These are phyloP conservation scores for Meira miltonrushii DNA, from an alignment of 1,284 basidiomycete genomes.

Conservation along the genomic window DNA sequence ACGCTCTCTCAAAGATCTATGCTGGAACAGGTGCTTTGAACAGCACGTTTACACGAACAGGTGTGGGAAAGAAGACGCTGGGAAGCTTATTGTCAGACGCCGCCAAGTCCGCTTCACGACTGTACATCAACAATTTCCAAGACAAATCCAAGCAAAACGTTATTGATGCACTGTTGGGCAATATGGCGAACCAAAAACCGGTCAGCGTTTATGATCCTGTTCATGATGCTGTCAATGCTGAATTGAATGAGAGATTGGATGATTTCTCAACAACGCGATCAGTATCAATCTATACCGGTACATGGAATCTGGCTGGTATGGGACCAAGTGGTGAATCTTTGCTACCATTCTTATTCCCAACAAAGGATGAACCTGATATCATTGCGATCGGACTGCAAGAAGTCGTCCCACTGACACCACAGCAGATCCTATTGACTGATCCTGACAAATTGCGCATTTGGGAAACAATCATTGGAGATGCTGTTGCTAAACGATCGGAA, in stretches of 20 bases:
- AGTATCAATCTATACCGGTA: slow-evolving; percentile 77
- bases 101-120: slow-evolving; percentile 70
- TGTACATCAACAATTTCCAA: slow-evolving; percentile 97
- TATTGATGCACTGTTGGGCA: slow-evolving; percentile 92
- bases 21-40: slow-evolving; percentile 95
- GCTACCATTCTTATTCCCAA: slow-evolving; percentile 82
- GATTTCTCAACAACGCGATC: slow-evolving; percentile 79
- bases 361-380: slow-evolving; percentile 25
- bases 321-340: slow-evolving; percentile 68
- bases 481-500: slow-evolving; percentile 64
- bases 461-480: slow-evolving; percentile 77
- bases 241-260: slow-evolving; percentile 56
- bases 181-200: slow-evolving; percentile 76
- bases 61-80: slow-evolving; percentile 76
- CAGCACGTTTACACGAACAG: slow-evolving; percentile 76
- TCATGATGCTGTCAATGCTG: slow-evolving; percentile 74
- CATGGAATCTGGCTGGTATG: slow-evolving; percentile 93
- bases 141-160: slow-evolving; percentile 90
- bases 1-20: slow-evolving; percentile 66
- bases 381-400: slow-evolving; percentile 75
- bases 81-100: slow-evolving; percentile 71
- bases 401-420: slow-evolving; percentile 91
- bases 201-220: slow-evolving; percentile 92
- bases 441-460: slow-evolving; percentile 72
- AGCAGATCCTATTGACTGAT: slow-evolving; percentile 87